Evolutionary conservation across 108 stramenopile genomes (phyloP).

Genomic region (Hondaea fermentalgiana): DNA sequence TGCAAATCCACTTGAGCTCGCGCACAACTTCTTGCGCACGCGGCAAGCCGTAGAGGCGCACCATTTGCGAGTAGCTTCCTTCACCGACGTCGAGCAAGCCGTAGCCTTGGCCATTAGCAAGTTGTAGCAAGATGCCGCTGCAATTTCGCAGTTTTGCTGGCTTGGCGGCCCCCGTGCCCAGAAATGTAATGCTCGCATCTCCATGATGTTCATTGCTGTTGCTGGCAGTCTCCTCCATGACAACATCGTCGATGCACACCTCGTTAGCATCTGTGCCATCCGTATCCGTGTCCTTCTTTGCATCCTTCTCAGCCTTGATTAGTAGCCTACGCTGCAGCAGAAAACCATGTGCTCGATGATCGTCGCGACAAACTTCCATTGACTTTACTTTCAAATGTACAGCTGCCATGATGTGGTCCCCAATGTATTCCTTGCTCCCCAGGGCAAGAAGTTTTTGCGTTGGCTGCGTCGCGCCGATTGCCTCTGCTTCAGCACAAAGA

Average conservation of each 20-base stretch:
- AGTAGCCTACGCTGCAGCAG: background rate
- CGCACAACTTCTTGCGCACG: background rate
- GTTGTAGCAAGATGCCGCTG: background rate
- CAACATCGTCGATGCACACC: background rate
- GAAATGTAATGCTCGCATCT: background rate
- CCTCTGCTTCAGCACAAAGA: no score
- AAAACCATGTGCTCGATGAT: background rate
- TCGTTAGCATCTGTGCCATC: background rate
- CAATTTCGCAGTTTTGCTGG: background rate
- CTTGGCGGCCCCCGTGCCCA: background rate
- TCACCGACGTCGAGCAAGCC: background rate
- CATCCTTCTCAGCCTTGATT: background rate
- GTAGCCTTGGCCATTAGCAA: background rate
- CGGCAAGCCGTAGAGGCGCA: background rate
- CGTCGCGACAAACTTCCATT: background rate
- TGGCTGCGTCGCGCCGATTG: background rate
- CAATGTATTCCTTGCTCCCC: background rate
- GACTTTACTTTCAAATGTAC: background rate
- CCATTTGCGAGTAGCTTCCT: background rate
- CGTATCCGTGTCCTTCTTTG: background rate
- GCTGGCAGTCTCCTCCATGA: background rate
- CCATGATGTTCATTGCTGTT: background rate
- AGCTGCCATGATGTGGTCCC: background rate
- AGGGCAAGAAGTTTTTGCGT: background rate
- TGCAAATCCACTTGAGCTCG: background rate